These are phyloP conservation scores for Chalciporus sphaerocephalus DNA, from an alignment of 768 basidiomycete species.

Conservation along the genomic window DNA sequence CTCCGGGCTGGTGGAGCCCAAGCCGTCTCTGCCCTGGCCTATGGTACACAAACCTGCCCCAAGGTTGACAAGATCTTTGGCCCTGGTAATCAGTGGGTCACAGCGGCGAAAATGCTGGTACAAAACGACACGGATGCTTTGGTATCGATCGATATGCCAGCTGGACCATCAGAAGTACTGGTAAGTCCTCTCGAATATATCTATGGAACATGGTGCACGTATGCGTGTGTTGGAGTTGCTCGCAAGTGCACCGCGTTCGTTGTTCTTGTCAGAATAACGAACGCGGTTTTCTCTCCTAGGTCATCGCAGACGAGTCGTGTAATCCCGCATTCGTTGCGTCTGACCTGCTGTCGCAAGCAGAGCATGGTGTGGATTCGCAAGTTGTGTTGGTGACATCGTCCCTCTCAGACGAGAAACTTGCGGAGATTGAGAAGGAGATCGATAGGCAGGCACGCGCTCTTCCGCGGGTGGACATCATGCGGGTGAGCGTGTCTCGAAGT, in stretches of 20 bases:
- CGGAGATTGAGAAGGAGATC: conserved; percentile 78
- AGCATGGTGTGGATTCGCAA: conserved; percentile 97
- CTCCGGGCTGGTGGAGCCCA: conserved; percentile 96
- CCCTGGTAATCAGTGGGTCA: conserved; percentile 99
- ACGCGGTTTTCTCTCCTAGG: conserved; percentile 45
- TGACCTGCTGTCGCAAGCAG: conserved; percentile 94
- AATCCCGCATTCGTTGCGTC: conserved; percentile 92
- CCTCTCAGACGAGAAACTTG: conserved; percentile 57
- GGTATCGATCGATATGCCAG: conserved; percentile 98
- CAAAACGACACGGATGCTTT: conserved; percentile 97
- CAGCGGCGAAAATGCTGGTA: conserved; percentile 98
- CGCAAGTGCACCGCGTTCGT: conserved; percentile 43
- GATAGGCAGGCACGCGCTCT: conserved; percentile 84
- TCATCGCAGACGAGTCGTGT: conserved; percentile 86
- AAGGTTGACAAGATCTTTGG: conserved; percentile 99
- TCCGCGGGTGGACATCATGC: conserved; percentile 84
- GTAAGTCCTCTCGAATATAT: conserved; percentile 39
- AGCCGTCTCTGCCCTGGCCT: conserved; percentile 93
- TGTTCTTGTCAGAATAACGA: conserved; percentile 36
- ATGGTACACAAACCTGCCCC: conserved; percentile 90
- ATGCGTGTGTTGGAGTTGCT: conserved; percentile 37
- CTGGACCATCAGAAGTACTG: conserved; percentile 95
- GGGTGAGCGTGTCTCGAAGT: conserved; percentile 85
- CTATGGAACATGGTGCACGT: conserved; percentile 56
- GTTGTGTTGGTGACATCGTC: conserved; percentile 86